Evolutionary conservation across 192 early-diverging fungal species (phyloP), one percentile per base, ranked within the genome.

Genomic region (Coemansia sp.): DNA sequence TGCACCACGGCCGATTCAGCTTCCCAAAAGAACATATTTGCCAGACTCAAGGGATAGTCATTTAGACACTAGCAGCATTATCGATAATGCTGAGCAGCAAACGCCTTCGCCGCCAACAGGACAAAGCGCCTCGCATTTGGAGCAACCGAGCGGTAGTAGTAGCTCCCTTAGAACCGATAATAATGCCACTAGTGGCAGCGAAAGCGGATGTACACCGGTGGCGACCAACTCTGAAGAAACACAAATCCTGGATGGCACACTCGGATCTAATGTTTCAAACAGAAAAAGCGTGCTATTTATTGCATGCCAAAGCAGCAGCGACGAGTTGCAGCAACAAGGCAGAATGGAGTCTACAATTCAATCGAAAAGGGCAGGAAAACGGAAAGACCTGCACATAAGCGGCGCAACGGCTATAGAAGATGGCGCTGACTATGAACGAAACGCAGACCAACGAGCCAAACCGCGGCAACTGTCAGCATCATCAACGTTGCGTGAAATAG

Each of bases 1-100:
- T 62, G 21, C 39, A 6, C 59, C 66, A 24, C 58, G 43, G 43
- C 34, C 58, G 18, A 38, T 59, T 38, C 57, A 59, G 35, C 16
- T 38, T 9, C 57, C 57, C 3, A 59, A 59, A 9, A 20, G 34
- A 4, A n/a, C 18, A 15, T 38, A 35, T 18, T 34, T 35, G 3
- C 35, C 57, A 11, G 20, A 30, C 30, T 1, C 7, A 33, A 48
- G 33, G 14, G 24, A 45, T 26, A 35, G 45, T 6, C 55, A 46
- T 11, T 38, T 10, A 1, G 43, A 39, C 33, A 43, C 12, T 46
- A 30, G 36, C 59, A 62, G 57, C 14, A 36, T 26, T 23, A 26
- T 21, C 14, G 24, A 4, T 26, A 23, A 53, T 10, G 9, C 23
- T 2, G 34, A 59, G 14, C n/a, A 7, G 16, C 18, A 36, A 26